Evolutionary conservation across 768 basidiomycete genomes (phyloP).

Genomic region (Clitopilus passeckerianus): DNA sequence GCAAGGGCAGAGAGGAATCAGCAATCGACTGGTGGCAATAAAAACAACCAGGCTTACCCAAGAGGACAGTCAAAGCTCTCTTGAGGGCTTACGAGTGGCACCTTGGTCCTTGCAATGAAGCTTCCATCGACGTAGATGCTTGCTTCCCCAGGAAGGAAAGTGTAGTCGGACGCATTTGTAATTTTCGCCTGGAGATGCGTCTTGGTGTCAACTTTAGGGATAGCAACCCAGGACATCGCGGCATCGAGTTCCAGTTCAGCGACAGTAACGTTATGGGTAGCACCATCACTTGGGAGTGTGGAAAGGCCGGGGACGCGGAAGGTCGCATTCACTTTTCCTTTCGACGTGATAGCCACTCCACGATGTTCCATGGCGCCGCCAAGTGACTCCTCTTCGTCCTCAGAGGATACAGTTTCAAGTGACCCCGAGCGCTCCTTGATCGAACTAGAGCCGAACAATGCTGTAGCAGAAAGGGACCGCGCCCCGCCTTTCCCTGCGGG

Average conservation of each 20-base stretch:
- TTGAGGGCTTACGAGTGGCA: slow-evolving; percentile 35
- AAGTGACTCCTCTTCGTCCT: not conserved
- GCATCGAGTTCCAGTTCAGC: slow-evolving; percentile 29
- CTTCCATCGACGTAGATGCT: slow-evolving; percentile 54
- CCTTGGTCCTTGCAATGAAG: slow-evolving; percentile 43
- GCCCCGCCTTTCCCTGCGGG: no score
- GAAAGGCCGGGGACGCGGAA: slow-evolving; percentile 37
- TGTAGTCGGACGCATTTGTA: slow-evolving; percentile 50
- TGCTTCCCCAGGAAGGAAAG: slow-evolving; percentile 40
- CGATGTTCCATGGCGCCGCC: slow-evolving; percentile 11
- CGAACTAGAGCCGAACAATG: no score
- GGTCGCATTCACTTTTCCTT: slow-evolving; percentile 33
- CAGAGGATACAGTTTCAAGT: not conserved
- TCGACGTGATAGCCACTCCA: slow-evolving; percentile 24
- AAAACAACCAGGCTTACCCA: slow-evolving; percentile 24
- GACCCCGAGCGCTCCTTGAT: not conserved
- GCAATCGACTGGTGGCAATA: not conserved
- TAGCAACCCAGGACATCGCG: slow-evolving; percentile 34
- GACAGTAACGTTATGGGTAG: slow-evolving; percentile 36
- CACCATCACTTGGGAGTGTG: slow-evolving; percentile 35
- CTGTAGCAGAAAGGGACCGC: no score
- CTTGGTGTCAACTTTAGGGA: slow-evolving; percentile 32
- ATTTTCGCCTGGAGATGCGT: slow-evolving; percentile 40
- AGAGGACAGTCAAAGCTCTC: slow-evolving; percentile 42
- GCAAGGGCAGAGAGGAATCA: not conserved